phyloP scores from a whole-genome alignment of 2,329 filamentous ascomycete species.

The Dactylellina haptotyla region DNA sequence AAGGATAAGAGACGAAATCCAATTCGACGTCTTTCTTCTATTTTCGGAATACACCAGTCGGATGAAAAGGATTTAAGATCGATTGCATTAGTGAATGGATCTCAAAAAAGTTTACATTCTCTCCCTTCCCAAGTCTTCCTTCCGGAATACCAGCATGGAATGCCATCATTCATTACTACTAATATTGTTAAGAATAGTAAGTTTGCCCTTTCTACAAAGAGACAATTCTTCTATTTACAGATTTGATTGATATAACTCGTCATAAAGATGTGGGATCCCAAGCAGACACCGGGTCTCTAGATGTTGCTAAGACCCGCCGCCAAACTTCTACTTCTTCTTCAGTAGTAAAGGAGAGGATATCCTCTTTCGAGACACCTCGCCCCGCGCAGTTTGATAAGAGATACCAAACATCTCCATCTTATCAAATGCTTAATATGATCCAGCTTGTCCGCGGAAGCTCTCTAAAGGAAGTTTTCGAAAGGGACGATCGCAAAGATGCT shows the following conservation, averaged over 20 bases:
- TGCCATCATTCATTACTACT: slow-evolving; percentile 39
- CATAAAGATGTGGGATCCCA: neutral
- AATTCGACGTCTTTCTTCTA: slow-evolving; percentile 34
- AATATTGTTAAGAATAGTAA: slow-evolving; percentile 39
- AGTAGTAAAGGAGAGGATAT: slow-evolving; percentile 41
- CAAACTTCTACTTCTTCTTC: slow-evolving; percentile 33
- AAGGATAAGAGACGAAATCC: too few species aligned
- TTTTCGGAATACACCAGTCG: slow-evolving; percentile 23
- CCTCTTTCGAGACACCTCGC: slow-evolving; percentile 40
- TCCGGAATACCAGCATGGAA: slow-evolving; percentile 25
- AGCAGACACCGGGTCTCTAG: neutral
- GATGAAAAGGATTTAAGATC: neutral
- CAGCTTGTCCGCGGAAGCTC: slow-evolving; percentile 39
- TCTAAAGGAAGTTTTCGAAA: slow-evolving; percentile 24
- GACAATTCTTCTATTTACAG: too few species aligned
- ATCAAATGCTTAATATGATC: slow-evolving; percentile 34
- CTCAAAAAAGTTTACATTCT: slow-evolving; percentile 30
- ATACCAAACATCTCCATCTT: slow-evolving; percentile 43
- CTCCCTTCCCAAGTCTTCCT: slow-evolving; percentile 45
- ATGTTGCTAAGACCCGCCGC: neutral
- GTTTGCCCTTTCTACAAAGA: too few species aligned
- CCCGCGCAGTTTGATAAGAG: slow-evolving; percentile 28
- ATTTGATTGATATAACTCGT: too few species aligned
- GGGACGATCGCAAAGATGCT: neutral
- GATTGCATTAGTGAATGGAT: neutral